These are phyloP conservation scores for Pezicula radicicola DNA, from an alignment of 2,329 filamentous ascomycete genomes.

Conservation along the genomic window DNA sequence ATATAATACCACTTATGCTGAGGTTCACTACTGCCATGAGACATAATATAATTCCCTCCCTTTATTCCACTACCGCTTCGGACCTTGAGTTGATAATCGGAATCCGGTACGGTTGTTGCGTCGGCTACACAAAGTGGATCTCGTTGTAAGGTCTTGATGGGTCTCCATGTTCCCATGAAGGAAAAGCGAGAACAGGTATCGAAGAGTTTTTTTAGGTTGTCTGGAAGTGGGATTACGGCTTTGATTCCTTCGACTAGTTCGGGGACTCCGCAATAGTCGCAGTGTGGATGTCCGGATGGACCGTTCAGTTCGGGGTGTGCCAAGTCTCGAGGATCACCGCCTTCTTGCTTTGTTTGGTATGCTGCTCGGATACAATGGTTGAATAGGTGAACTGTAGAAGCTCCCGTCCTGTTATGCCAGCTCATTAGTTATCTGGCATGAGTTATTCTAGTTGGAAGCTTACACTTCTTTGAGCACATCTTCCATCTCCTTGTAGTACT, in stretches of 20 bases:
- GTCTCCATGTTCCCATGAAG: conserved; percentile 2
- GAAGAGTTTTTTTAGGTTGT: neutral
- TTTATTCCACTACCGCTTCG: neutral
- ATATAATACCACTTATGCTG: conserved; percentile 7
- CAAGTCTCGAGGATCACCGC: neutral
- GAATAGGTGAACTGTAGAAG: neutral
- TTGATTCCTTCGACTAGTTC: conserved; percentile 2
- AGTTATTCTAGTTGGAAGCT: neutral
- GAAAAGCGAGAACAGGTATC: neutral
- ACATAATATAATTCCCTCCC: conserved; percentile 4
- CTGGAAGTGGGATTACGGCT: neutral
- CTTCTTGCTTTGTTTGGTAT: neutral
- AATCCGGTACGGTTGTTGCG: conserved; percentile 1
- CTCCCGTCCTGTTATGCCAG: neutral
- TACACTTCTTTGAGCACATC: neutral
- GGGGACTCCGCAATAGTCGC: conserved; percentile 1
- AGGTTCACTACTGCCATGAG: neutral
- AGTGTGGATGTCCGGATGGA: conserved; percentile 2
- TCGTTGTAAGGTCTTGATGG: neutral
- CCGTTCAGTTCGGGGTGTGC: neutral
- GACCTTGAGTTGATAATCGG: conserved; percentile 2
- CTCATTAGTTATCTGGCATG: neutral
- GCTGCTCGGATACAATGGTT: neutral
- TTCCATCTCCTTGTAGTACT: conserved; percentile 2
- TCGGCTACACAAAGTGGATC: conserved; percentile 1